Base-by-base conservation (phyloP, 2,329 filamentous ascomycete genomes). In the Purpureocillium lavendulum region DNA sequence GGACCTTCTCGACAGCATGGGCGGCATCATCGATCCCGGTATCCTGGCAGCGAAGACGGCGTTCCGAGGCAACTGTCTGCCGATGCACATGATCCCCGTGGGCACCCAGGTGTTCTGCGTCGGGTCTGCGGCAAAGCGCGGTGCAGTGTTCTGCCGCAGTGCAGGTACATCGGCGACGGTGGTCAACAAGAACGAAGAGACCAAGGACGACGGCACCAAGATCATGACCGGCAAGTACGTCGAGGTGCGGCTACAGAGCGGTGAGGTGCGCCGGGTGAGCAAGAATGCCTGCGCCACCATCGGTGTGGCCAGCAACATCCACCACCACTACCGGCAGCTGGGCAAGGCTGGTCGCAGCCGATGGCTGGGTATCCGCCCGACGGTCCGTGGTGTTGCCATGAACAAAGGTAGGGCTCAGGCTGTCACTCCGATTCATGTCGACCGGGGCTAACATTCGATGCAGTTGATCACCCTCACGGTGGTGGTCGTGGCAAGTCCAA, bases 401-500 rank as follows among this genome's bases (percentile, higher is more conserved):
- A 98, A 98, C 71, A 88, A 90, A 61, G 79, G 84, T 87, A 67
- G 57, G 75, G 9, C 31, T 11, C 13, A 12, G 10, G 2, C 1
- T 6, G 2, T 7, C 18, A 1, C 15, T 8, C 14, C 4, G 13
- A 12, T 12, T 4, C 4, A 13, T 4, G 2, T 21, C n/a, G 1
- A 13, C 26, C 24, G 7, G 12, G 21, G 12, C 40, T 42, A 13
- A 42, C 29, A 3, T 7, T 18, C 7, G 7, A 30, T 28, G 33
- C 54, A 80, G 85, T 81, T 54, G 92, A 98, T 58, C 92, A 98
- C 74, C 92, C 92, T 57, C 92, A 98, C 64, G 92, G 92, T 77
- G 92, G 92, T 84, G 92, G 92, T 66, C 80, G 94, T 74, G 92
- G 92, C 70, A 98, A 98, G 70, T 96, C 88, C 42, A 98, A 98